Evolutionary conservation across 1,139 yeast species (phyloP).

Genomic region (Suhomyces guaymorum): DNA sequence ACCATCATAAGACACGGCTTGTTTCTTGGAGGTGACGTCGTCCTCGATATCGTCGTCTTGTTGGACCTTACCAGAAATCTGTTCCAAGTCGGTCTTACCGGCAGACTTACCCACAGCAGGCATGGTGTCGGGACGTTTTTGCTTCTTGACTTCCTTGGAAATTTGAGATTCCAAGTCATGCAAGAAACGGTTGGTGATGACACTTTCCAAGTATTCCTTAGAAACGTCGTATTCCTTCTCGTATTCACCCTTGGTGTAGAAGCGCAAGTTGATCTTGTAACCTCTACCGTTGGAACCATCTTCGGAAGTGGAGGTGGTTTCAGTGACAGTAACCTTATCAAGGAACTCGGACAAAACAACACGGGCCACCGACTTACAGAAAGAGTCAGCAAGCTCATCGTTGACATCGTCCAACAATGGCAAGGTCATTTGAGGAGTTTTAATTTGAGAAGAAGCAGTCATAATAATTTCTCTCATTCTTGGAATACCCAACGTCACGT

Average conservation of each 20-base stretch:
- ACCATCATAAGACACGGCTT: conserved; percentile 89
- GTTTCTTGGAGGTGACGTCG: conserved; percentile 69
- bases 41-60: conserved; percentile 50
- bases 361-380: conserved; percentile 87
- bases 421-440: conserved; percentile 97
- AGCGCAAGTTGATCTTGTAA: conserved; percentile 70
- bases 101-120: conserved; percentile 76
- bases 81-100: conserved; percentile 53
- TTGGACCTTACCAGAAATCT: conserved; percentile 34
- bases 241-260: conserved; percentile 78
- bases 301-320: conserved; percentile 67
- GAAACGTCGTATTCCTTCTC: conserved; percentile 85
- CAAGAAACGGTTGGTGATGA: conserved; percentile 67
- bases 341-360: conserved; percentile 87
- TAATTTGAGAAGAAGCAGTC: conserved; percentile 95
- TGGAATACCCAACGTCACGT: conserved; percentile 98
- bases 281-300: conserved; percentile 63
- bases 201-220: conserved; percentile 73
- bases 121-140: conserved; percentile 58
- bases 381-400: conserved; percentile 86
- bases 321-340: conserved; percentile 82
- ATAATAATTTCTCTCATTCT: conserved; percentile 99
- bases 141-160: conserved; percentile 79
- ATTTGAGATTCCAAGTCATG: conserved; percentile 69
- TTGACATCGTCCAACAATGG: conserved; percentile 78